A percentile compares a stretch with the other conserved stretches of the same genome.
Conservation (phyloP, 495 filamentous ascomycete species). For the Tetracladium setigerum region DNA sequence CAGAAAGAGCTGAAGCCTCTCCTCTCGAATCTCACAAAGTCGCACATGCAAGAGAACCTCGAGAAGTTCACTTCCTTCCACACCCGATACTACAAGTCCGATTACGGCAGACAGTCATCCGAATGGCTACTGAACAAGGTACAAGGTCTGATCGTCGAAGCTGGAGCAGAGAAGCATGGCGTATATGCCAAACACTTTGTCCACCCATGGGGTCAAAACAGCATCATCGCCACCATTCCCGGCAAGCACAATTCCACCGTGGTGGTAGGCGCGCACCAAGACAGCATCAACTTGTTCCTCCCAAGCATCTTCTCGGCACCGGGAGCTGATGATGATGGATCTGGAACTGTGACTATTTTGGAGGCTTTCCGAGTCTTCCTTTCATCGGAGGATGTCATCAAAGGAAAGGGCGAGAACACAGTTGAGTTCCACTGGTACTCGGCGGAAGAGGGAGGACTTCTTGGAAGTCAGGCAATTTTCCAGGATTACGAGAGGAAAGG, state of each 20-base stretch:
- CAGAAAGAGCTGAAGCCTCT: conserved; percentile 61
- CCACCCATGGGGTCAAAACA: conserved; percentile 86
- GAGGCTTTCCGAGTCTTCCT: conserved; percentile 55
- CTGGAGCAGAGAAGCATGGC: conserved; percentile 60
- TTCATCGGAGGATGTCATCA: conserved; percentile 28
- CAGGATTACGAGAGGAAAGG: conserved; percentile 66
- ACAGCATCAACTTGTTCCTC: conserved; percentile 43
- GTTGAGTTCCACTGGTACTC: conserved; percentile 96
- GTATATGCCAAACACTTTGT: conserved; percentile 65
- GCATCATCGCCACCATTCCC: conserved; percentile 87
- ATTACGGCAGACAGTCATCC: conserved; percentile 78
- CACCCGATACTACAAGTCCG: conserved; percentile 86
- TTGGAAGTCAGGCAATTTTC: conserved; percentile 66
- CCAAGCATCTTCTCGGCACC: conserved; percentile 69
- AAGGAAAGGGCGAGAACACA: conserved; percentile 62
- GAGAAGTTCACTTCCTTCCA: conserved; percentile 73
- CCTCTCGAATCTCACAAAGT: conserved; percentile 59
- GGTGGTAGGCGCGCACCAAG: conserved; percentile 54
- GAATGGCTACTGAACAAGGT: conserved; percentile 80
- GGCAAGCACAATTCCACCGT: conserved; percentile 80
- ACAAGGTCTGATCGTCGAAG: conserved; percentile 56
- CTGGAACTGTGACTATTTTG: conserved; percentile 52
- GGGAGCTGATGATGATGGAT: conserved; percentile 54
- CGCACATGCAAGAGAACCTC: conserved; percentile 70
- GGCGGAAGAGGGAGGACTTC: conserved; percentile 84